Evolutionary conservation across 805 yeast species (phyloP), one percentile per base, ranked within the genome.

Genomic region (Ogataea ganodermae): DNA sequence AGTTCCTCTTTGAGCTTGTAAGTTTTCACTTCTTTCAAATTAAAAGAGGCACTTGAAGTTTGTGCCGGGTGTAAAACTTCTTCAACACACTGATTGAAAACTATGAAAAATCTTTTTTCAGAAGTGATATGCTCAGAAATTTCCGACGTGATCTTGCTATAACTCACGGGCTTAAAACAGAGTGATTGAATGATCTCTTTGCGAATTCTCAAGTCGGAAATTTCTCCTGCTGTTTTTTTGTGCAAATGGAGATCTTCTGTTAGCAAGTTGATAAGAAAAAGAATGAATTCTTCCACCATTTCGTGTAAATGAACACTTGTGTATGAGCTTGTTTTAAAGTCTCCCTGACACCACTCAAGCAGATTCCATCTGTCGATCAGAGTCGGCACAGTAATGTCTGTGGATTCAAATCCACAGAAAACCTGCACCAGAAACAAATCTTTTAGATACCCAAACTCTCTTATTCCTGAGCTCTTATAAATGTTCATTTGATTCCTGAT

Each of bases 381-480:
- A 2, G 86, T 76, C 4, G 77, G 71, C 51, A 86, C 68, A 0
- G 80, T 79, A 3, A 74, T 68, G 45, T 81, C 74, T 0, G 91
- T 84, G 16, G 79, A 72, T 38, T 66, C 63, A 13, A 71, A 57
- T 6, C 78, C 73, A 3, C 78, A 67, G 35, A 81, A 81, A 51
- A 85, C 71, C 55, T 94, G 98, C 0, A 80, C 72, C 59, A 88
- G 70, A 60, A 78, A 86, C 17, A 92, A 62, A 58, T 94, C 98
- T 55, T 96, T 76, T 56, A 82, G 73, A 60, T 76, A 91, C 0
- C 97, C 96, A 50, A 81, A 80, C 53, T 91, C 97, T 45, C 97
- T 73, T 42, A 91, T 74, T 3, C 89, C 86, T 10, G 90, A 78
- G 49, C 80, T 84, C 32, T 86, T 78, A 63, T 92, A 92, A 47